Conservation (phyloP, 495 filamentous ascomycete genomes). For the Penicillium lagena region DNA sequence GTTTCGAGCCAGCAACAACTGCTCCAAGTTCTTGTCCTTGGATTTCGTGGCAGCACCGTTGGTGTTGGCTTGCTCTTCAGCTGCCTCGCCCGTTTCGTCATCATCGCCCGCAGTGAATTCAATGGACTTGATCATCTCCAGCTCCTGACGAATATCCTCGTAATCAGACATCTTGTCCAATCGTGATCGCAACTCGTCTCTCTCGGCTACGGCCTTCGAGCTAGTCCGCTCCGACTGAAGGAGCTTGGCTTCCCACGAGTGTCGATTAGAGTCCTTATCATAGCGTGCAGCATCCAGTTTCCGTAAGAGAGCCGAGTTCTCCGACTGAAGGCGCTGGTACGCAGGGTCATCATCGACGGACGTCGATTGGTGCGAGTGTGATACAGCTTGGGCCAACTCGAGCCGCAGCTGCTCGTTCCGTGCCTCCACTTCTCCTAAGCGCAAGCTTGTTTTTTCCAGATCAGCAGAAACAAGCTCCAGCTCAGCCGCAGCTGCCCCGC, state of each 20-base stretch:
- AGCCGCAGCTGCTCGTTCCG: slow-evolving; percentile 90
- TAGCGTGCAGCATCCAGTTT: slow-evolving; percentile 77
- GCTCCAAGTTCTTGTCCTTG: slow-evolving; percentile 75
- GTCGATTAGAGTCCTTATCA: slow-evolving; percentile 73
- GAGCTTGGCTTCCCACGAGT: slow-evolving; percentile 65
- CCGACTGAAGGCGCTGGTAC: slow-evolving; percentile 78
- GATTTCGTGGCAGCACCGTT: slow-evolving; percentile 48
- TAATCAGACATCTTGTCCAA: slow-evolving; percentile 91
- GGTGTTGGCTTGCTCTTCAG: slow-evolving; percentile 22
- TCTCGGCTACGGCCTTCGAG: slow-evolving; percentile 57
- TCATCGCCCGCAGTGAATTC: slow-evolving; percentile 91
- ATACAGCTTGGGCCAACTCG: slow-evolving; percentile 82
- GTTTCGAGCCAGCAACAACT: slow-evolving; percentile 85
- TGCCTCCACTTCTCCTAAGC: slow-evolving; percentile 86
- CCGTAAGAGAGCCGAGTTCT: slow-evolving; percentile 84
- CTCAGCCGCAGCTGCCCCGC: slow-evolving; percentile 75
- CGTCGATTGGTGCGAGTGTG: slow-evolving; percentile 53
- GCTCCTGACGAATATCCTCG: slow-evolving; percentile 88
- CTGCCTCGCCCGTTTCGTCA: slow-evolving; percentile 47
- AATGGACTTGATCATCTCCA: slow-evolving; percentile 94
- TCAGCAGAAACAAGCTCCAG: slow-evolving; percentile 89
- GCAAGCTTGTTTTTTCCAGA: slow-evolving; percentile 78
- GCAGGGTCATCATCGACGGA: slow-evolving; percentile 78
- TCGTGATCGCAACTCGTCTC: slow-evolving; percentile 68
- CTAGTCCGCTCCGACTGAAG: slow-evolving; percentile 36